Conservation (phyloP, 2,329 filamentous ascomycete genomes). For the Xylariaceae sp. region DNA sequence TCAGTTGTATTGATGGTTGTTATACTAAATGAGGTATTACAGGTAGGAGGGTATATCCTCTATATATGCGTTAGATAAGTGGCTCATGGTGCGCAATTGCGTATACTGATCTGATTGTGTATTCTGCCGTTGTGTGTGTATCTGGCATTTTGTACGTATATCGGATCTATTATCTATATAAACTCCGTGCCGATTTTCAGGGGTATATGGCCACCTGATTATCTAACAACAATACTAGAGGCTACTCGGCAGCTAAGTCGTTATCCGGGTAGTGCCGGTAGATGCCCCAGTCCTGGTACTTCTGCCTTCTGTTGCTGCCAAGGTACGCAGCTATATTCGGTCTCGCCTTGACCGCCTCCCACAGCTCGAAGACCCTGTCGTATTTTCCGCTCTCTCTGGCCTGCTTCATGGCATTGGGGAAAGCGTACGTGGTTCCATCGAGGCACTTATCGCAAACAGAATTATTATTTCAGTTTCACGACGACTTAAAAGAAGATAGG, state of each 20-base stretch:
- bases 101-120: too few species aligned
- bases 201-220: too few species aligned
- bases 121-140: too few species aligned
- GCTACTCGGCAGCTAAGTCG: slow-evolving; percentile 45
- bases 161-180: too few species aligned
- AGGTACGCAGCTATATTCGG: slow-evolving; percentile 69
- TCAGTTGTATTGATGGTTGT: too few species aligned
- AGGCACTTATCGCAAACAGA: slow-evolving; percentile 47
- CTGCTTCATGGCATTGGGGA: slow-evolving; percentile 64
- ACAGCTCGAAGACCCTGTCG: slow-evolving; percentile 62
- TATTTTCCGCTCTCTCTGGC: slow-evolving; percentile 59
- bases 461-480: neutral
- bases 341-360: slow-evolving; percentile 61
- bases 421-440: slow-evolving; percentile 64
- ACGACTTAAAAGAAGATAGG: neutral
- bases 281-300: slow-evolving; percentile 62
- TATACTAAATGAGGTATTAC: too few species aligned
- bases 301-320: slow-evolving; percentile 60
- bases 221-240: too few species aligned
- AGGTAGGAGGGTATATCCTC: too few species aligned
- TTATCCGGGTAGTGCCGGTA: slow-evolving; percentile 73
- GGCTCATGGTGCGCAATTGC: too few species aligned
- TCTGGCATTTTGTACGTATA: too few species aligned
- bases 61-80: too few species aligned
- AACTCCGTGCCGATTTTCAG: too few species aligned